Evolutionary conservation across 2,329 filamentous ascomycete species (phyloP), one percentile per base, ranked within the genome.

Genomic region (Trichoderma pleuroti): DNA sequence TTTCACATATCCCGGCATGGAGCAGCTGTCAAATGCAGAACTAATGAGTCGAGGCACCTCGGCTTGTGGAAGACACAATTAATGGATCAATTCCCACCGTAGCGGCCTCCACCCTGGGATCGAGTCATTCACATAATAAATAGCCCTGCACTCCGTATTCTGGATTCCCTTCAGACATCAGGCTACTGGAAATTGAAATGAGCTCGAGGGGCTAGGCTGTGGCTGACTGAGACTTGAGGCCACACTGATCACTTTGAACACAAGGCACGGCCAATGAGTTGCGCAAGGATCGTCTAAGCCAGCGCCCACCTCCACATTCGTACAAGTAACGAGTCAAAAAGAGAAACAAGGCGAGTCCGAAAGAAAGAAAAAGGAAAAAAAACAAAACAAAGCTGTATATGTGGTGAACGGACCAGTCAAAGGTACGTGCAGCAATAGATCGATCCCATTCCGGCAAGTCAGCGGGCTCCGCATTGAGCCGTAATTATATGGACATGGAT

Each of bases 401-500:
- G 39, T 32, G 4, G n/a, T 24, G 57, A 18, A 70, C 46, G 54
- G 60, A 26, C 49, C 63, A 56, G 42, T 28, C n/a, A 46, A 63
- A 46, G 69, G 69, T 52, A 30, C 63, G 62, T 67, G 54, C 63
- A 61, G 36, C 62, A 66, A 64, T 49, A 70, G 68, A 71, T 71
- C 70, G 70, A 71, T 71, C 64, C 60, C 36, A 30, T 62, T 61
- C 9, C 64, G 64, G 70, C 70, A 71, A 71, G 70, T 71, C 56
- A 63, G 46, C 66, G 56, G 65, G 56, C 56, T 68, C 66, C 66
- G 66, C 66, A 60, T 60, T 68, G 66, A 68, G 66, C 66, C 66
- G 66, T 68, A 52, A 61, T 60, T 68, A 61, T 52, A 18, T 61
- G 18, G 62, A 54, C 62, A 56, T 66, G 63, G 63, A 67, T 59